Conservation (phyloP, 495 filamentous ascomycete genomes). For the Neurospora sp. region DNA sequence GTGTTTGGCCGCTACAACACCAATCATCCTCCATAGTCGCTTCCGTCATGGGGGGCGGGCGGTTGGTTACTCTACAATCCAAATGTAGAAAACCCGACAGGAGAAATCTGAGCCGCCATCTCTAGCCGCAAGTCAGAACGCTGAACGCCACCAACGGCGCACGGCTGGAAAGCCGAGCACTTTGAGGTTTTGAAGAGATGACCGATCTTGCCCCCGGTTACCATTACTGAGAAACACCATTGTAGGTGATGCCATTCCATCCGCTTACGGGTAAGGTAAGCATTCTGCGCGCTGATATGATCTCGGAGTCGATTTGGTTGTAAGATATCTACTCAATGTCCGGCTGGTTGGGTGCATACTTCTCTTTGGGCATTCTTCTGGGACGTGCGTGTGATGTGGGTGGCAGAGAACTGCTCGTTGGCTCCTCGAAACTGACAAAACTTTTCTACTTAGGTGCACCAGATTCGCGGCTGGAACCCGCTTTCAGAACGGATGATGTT, state of each 20-base stretch:
- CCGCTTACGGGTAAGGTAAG: too few relatives aligned
- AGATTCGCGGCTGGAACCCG: neutral
- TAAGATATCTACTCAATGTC: neutral
- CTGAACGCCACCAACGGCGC: neutral
- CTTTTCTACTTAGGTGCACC: neutral
- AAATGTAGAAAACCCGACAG: neutral
- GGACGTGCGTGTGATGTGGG: neutral
- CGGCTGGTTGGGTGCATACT: neutral
- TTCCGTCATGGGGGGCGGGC: neutral
- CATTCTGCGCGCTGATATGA: too few relatives aligned
- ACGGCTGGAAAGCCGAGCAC: neutral
- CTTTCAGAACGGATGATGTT: neutral
- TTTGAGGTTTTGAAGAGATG: neutral
- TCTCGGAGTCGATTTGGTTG: too few relatives aligned
- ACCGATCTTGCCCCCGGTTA: neutral
- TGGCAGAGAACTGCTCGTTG: neutral
- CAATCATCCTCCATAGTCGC: neutral
- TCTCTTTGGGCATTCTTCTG: neutral
- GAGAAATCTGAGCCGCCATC: neutral
- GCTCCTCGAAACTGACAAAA: neutral
- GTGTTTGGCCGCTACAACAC: too few relatives aligned
- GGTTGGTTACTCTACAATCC: rapidly evolving
- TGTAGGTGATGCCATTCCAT: too few relatives aligned
- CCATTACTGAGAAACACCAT: too few relatives aligned
- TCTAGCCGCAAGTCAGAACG: neutral